Percentiles rank a stretch among this genome's conserved stretches.
phyloP scores from a whole-genome alignment of 2,329 filamentous ascomycete genomes.

The Phaeosphaeria sp. region DNA sequence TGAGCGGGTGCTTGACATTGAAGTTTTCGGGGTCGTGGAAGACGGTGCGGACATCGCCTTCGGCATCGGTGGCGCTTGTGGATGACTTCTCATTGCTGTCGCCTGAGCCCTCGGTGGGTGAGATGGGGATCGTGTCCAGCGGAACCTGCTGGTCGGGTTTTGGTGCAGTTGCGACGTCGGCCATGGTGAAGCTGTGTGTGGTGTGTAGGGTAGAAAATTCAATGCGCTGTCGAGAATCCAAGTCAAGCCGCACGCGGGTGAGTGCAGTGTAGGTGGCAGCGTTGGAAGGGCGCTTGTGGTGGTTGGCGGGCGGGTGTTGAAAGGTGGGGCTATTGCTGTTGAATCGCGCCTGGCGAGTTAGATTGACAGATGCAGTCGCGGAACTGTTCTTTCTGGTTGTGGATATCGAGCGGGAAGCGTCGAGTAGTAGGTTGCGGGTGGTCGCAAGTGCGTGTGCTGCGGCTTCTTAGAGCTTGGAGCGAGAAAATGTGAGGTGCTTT shows the following conservation, averaged over 20 bases:
- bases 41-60: conserved; percentile 78
- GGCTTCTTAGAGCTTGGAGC: conserved; percentile 21
- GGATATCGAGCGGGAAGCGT: conserved; percentile 16
- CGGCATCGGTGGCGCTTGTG: conserved; percentile 50
- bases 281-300: conserved; percentile 8
- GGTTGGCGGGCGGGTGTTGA: conserved; percentile 19
- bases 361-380: conserved; percentile 30
- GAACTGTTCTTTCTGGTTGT: conserved; percentile 14
- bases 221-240: conserved; percentile 1
- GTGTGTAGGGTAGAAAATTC: not conserved
- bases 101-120: conserved; percentile 55
- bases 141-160: conserved; percentile 58
- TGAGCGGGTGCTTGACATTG: conserved; percentile 98
- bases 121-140: conserved; percentile 63
- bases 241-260: conserved; percentile 9
- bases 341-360: conserved; percentile 43
- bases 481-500: conserved; percentile 33
- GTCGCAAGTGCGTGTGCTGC: conserved; percentile 16
- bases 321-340: conserved; percentile 24
- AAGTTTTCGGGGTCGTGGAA: conserved; percentile 99
- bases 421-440: conserved; percentile 18
- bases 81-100: conserved; percentile 47
- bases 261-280: conserved; percentile 13
- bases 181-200: conserved; percentile 32
- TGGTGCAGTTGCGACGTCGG: conserved; percentile 45